Evolutionary conservation across 257 asterid species (phyloP), one percentile per base, ranked within the genome.

Genomic region (Solanum sitiens): DNA sequence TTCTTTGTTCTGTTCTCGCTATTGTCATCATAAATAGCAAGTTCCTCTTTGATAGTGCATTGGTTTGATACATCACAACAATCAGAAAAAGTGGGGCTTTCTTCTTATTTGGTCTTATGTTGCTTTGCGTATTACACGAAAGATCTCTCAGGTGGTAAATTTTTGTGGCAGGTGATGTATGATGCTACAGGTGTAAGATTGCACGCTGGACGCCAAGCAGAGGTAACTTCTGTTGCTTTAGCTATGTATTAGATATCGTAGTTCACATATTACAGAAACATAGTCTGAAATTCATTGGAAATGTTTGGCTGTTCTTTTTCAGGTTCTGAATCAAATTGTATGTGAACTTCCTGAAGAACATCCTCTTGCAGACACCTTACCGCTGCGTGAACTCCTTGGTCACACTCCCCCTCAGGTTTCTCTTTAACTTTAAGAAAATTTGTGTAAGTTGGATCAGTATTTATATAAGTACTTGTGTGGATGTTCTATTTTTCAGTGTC

Each of bases 131-230:
- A 42, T 53, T 47, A 50, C 11, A 21, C 70, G 56, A 47, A 80
- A 80, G 70, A 5, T 80, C 68, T 30, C 44, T 80, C 85, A 80
- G 14, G 42, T 16, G 27, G 27, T 47, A 30, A 80, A 27, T 80
- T 27, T 27, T 80, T 80, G 18, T 89, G 88, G 88, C 91, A 97
- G 99, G 99, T 97, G 87, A 97, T 97, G 99, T 97, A 97, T 77
- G 99, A 97, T 87, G 99, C 99, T 73, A 93, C 98, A 14, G 99
- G 99, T 61, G 98, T 97, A 83, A 90, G 99, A 90, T 91, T 96
- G 87, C 99, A 97, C 4, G 99, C 99, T 87, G 99, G 99, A 80
- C 98, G 98, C 72, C 99, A 97, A 92, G 99, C 99, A 74, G 99
- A 96, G 99, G 99, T 97, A 21, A 23, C 87, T 71, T 50, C 61